Percentiles rank a stretch among this genome's conserved stretches.
phyloP scores from a whole-genome alignment of 352 stramenopile genomes.

The Paralagenidium karlingii region DNA sequence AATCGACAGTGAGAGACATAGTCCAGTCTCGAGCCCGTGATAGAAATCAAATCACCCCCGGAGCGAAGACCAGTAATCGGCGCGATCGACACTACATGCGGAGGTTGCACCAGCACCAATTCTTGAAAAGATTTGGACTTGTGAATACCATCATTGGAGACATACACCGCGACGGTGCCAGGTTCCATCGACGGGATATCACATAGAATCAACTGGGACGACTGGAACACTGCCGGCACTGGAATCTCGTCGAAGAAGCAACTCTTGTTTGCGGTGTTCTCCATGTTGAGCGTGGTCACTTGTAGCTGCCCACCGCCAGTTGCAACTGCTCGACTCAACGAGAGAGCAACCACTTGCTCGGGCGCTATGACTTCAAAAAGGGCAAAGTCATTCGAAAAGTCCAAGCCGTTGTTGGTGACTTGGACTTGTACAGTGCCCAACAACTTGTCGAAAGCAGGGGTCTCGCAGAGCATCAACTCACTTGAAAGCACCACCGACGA shows the following conservation, averaged over 20 bases:
- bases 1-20: slow-evolving; percentile 64
- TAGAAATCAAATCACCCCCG: slow-evolving; percentile 22
- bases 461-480: no score
- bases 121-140: slow-evolving; percentile 22
- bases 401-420: slow-evolving; percentile 53
- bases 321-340: slow-evolving; percentile 16
- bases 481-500: slow-evolving; percentile 4
- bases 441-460: no score
- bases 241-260: slow-evolving; percentile 36
- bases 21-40: slow-evolving; percentile 38
- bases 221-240: slow-evolving; percentile 5
- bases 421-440: no score
- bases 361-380: slow-evolving; percentile 25
- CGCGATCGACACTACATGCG: slow-evolving; percentile 21
- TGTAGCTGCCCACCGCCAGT: slow-evolving; percentile 17
- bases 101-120: slow-evolving; percentile 32
- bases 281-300: slow-evolving; percentile 21
- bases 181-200: background rate
- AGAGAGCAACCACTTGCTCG: slow-evolving; percentile 26
- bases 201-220: slow-evolving; percentile 7
- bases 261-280: slow-evolving; percentile 20
- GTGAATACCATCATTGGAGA: slow-evolving; percentile 36
- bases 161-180: slow-evolving; percentile 11
- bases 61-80: slow-evolving; percentile 12
- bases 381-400: slow-evolving; percentile 24